A percentile compares a stretch with the other conserved stretches of the same genome.
Conservation (phyloP, 2,329 filamentous ascomycete genomes). For the Cryoendolithus antarcticus region DNA sequence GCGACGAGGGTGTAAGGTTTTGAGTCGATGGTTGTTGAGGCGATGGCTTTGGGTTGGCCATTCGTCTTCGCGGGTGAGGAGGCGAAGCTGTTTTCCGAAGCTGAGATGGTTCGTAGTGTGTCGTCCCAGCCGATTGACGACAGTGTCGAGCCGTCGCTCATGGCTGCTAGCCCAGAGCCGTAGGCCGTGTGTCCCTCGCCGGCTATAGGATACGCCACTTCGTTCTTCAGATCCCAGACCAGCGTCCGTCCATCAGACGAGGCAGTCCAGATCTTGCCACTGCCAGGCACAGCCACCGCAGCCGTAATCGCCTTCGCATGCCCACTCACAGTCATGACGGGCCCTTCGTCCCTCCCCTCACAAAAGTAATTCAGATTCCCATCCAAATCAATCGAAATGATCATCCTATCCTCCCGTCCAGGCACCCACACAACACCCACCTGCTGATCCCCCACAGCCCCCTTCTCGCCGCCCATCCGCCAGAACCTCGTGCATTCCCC, state of each 20-base stretch:
- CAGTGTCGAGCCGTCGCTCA: slow-evolving; percentile 37
- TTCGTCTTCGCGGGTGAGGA: slow-evolving; percentile 55
- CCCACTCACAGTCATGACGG: slow-evolving; percentile 63
- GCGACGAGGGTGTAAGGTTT: slow-evolving; percentile 39
- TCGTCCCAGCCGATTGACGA: slow-evolving; percentile 94
- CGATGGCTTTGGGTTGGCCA: slow-evolving; percentile 69
- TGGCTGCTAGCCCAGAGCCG: slow-evolving; percentile 59
- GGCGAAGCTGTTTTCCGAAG: slow-evolving; percentile 61
- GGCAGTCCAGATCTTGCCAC: slow-evolving; percentile 67
- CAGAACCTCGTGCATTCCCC: slow-evolving; percentile 70
- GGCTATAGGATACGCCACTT: slow-evolving; percentile 57
- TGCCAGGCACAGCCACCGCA: slow-evolving; percentile 44
- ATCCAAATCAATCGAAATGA: slow-evolving; percentile 79
- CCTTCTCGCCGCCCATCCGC: slow-evolving; percentile 66
- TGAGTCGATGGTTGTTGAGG: slow-evolving; percentile 43
- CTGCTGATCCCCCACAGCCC: slow-evolving; percentile 73
- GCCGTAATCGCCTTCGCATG: slow-evolving; percentile 89
- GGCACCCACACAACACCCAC: slow-evolving; percentile 86
- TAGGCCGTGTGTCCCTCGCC: slow-evolving; percentile 79
- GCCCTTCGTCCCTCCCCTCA: slow-evolving; percentile 56
- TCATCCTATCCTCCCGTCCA: slow-evolving; percentile 68
- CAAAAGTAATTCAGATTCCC: slow-evolving; percentile 85
- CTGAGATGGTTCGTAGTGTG: slow-evolving; percentile 66
- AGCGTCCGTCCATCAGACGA: slow-evolving; percentile 84
- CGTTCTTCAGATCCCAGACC: slow-evolving; percentile 66